Evolutionary conservation across 1,284 basidiomycete species (phyloP), one percentile per base, ranked within the genome.

Genomic region (Coniferiporia sulphurascens): DNA sequence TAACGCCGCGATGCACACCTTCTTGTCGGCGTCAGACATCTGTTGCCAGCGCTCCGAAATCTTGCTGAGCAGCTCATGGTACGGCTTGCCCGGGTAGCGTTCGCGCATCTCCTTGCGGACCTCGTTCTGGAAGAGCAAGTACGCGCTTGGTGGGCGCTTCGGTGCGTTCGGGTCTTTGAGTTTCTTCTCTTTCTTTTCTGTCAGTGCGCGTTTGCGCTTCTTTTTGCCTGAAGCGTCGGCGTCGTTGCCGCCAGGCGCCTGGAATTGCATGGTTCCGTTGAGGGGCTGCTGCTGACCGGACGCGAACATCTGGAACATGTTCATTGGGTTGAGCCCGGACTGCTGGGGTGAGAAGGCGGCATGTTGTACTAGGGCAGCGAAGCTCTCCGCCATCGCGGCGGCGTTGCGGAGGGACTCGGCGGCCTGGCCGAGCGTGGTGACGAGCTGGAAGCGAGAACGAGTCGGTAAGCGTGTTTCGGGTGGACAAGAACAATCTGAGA

Each of bases 51-150:
- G 78, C 63, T 84, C 82, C 13, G 88, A 80, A 65, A 96, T 90
- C 65, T 89, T 72, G 49, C 72, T 71, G 63, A 95, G 75, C 27
- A 96, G 74, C 63, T 95, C 93, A 57, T 81, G 74, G 70, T 95
- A 87, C 46, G 81, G 73, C 61, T 92, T 74, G 9, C 75, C 74
- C 3, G 91, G 89, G 70, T 90, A 76, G 65, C 80, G 74, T 51
- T 76, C 76, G 75, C 87, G 86, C 67, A 92, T 78, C 64, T 83
- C 76, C 63, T 86, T 83, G 68, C 95, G 87, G 61, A 95, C 81
- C 48, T 92, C 89, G 72, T 98, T 98, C 74, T 98, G 96, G 82
- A 91, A 99, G 67, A 97, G 79, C 70, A 99, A 86, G 78, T 98
- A 99, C 17, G 95, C 95, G 17, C 93, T 93, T 19, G 95, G 83